Evolutionary conservation across 164 flowering plant genomes (phyloP).

Genomic region (Cinnamomum chago): DNA sequence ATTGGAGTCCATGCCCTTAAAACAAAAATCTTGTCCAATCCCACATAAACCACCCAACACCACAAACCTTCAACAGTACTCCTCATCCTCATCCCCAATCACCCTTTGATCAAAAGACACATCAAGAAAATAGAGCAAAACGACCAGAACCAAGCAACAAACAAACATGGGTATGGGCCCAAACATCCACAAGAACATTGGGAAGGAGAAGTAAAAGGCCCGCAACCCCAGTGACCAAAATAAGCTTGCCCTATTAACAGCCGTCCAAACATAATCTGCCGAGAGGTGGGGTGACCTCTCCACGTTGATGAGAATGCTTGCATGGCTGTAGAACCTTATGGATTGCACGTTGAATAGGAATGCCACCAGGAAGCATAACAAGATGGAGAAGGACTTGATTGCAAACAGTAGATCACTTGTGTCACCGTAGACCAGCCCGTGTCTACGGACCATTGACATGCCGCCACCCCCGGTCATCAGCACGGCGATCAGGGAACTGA

Average conservation of each 20-base stretch:
- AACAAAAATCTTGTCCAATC: neutral
- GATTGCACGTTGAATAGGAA: constrained; percentile 81
- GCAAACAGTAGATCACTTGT: constrained; percentile 42
- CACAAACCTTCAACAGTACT: neutral
- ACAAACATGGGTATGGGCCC: constrained; percentile 84
- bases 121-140: constrained; percentile 60
- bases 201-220: constrained; percentile 83
- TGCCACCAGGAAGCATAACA: constrained; percentile 65
- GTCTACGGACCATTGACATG: neutral
- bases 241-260: constrained; percentile 61
- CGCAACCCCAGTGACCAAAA: constrained; percentile 82
- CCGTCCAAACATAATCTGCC: constrained; percentile 52
- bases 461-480: constrained; percentile 43
- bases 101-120: constrained; percentile 27
- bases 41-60: neutral
- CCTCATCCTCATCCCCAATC: constrained; percentile 19
- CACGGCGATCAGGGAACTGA: constrained; percentile 71
- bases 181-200: constrained; percentile 79
- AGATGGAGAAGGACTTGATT: constrained; percentile 62
- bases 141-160: constrained; percentile 45
- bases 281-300: constrained; percentile 30
- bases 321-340: constrained; percentile 80
- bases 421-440: constrained; percentile 37
- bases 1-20: neutral
- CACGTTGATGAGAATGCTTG: constrained; percentile 81